These are phyloP conservation scores for Gossypium ekmanianum DNA, from an alignment of 345 rosid genomes.

Conservation along the genomic window DNA sequence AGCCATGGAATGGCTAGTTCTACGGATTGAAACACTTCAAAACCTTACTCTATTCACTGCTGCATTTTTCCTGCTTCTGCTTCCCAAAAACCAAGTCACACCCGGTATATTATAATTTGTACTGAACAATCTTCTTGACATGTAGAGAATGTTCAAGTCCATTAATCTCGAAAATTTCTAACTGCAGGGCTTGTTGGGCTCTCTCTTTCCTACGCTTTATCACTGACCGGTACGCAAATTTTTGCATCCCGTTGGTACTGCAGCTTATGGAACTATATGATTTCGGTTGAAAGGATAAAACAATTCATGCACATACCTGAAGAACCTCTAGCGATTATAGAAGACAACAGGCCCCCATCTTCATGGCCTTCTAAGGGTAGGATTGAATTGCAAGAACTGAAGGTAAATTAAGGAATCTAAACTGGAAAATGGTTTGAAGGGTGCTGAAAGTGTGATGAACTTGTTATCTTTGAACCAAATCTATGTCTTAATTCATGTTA, in stretches of 20 bases:
- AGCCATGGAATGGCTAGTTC: constrained; percentile 72
- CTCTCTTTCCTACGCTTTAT: constrained; percentile 72
- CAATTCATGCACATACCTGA: constrained; percentile 60
- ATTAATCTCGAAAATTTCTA: not conserved
- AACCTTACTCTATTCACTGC: constrained; percentile 62
- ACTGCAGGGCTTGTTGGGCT: constrained; percentile 64
- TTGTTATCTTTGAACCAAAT: not conserved
- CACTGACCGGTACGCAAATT: constrained; percentile 50
- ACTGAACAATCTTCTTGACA: not conserved
- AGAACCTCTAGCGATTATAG: constrained; percentile 62
- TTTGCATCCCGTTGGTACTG: constrained; percentile 58
- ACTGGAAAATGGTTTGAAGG: not conserved
- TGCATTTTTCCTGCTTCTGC: constrained; percentile 62
- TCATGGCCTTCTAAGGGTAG: constrained; percentile 71
- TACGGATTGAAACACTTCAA: constrained; percentile 70
- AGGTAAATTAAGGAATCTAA: constrained; percentile 31
- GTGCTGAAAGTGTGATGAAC: not conserved
- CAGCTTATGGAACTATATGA: constrained; percentile 55
- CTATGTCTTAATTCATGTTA: not conserved
- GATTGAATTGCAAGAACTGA: constrained; percentile 61
- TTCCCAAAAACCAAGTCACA: constrained; percentile 58
- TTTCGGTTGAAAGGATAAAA: constrained; percentile 71
- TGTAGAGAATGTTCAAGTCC: not conserved
- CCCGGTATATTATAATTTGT: constrained; percentile 35
- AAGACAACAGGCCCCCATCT: constrained; percentile 52